These are phyloP conservation scores for Thraustochytrium sp. DNA, from an alignment of 352 stramenopile species.

Conservation along the genomic window DNA sequence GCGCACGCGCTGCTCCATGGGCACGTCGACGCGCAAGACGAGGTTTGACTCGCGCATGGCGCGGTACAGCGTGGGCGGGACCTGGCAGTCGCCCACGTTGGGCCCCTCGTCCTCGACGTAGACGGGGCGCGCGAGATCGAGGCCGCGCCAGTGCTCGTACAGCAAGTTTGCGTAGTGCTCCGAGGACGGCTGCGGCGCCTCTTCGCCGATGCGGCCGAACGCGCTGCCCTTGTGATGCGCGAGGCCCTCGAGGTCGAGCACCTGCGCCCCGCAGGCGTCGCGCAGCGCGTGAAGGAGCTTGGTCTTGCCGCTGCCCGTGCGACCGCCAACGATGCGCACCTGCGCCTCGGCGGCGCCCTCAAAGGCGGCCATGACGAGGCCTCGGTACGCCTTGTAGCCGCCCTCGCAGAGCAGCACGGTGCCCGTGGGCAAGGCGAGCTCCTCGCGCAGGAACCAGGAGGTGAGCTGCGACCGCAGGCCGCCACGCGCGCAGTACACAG, in stretches of 20 bases:
- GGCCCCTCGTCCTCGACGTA: conserved; percentile 48
- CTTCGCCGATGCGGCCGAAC: conserved; percentile 26
- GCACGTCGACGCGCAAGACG: not conserved
- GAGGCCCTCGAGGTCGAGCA: conserved; percentile 40
- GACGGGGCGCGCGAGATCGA: conserved; percentile 16
- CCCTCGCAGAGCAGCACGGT: not conserved
- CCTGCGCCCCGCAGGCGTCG: not conserved
- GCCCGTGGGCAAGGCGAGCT: not conserved
- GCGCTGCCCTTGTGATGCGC: conserved; percentile 28
- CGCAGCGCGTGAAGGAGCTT: not conserved
- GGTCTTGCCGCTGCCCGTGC: conserved; percentile 40
- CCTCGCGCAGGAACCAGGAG: conserved; percentile 8
- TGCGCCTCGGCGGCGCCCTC: not conserved
- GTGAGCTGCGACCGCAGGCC: conserved; percentile 18
- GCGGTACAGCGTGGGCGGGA: conserved; percentile 33
- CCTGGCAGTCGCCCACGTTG: conserved; percentile 25
- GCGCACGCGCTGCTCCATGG: not conserved
- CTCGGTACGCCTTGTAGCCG: conserved; percentile 44
- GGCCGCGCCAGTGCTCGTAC: not conserved
- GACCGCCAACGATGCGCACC: conserved; percentile 15
- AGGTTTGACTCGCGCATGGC: not conserved
- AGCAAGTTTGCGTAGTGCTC: conserved; percentile 17
- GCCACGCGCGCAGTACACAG: conserved; percentile 46
- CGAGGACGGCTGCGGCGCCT: not conserved
- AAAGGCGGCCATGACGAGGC: not conserved